A percentile compares a stretch with the other conserved stretches of the same genome.
These are phyloP conservation scores for Pinguiococcus pyrenoidosus DNA, from an alignment of 108 stramenopile species.

Conservation along the genomic window DNA sequence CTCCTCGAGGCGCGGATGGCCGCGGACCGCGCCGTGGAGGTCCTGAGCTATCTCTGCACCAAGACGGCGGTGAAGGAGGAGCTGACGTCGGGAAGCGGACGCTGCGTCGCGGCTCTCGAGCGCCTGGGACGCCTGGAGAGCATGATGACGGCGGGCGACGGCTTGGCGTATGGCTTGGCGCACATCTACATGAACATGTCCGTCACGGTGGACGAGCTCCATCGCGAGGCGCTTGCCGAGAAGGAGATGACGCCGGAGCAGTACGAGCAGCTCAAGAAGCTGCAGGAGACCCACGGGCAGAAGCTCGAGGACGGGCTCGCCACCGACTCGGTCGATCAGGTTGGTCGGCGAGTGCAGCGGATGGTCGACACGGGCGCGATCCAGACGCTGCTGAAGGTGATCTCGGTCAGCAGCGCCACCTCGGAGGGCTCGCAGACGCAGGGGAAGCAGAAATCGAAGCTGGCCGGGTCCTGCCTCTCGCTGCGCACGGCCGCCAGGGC, in stretches of 20 bases:
- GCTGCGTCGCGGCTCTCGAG: conserved; percentile 42
- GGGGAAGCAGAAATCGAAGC: too few species aligned
- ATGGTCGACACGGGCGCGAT: conserved; percentile 66
- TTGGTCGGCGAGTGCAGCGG: conserved; percentile 49
- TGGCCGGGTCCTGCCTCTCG: too few species aligned
- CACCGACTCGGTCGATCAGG: conserved; percentile 46
- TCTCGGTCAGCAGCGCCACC: conserved; percentile 61
- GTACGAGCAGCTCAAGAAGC: conserved; percentile 74
- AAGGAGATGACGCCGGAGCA: conserved; percentile 88
- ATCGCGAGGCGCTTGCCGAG: conserved; percentile 67
- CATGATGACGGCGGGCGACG: conserved; percentile 38
- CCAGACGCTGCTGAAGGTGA: conserved; percentile 58
- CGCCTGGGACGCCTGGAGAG: conserved; percentile 56
- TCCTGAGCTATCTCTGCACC: conserved; percentile 62
- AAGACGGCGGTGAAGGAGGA: conserved; percentile 67
- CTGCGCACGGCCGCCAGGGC: too few species aligned
- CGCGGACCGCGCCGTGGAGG: conserved; percentile 82
- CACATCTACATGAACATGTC: conserved; percentile 59
- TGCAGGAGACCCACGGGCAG: conserved; percentile 16
- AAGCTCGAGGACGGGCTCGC: conserved; percentile 33
- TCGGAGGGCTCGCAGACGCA: conserved; percentile 42
- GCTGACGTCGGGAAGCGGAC: conserved; percentile 14
- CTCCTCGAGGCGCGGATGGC: too few species aligned
- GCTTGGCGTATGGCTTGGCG: conserved; percentile 67
- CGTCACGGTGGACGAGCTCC: conserved; percentile 64